These are phyloP conservation scores for Stachybotrys chlorohalonatus DNA, from an alignment of 2,329 filamentous ascomycete species.

Conservation along the genomic window DNA sequence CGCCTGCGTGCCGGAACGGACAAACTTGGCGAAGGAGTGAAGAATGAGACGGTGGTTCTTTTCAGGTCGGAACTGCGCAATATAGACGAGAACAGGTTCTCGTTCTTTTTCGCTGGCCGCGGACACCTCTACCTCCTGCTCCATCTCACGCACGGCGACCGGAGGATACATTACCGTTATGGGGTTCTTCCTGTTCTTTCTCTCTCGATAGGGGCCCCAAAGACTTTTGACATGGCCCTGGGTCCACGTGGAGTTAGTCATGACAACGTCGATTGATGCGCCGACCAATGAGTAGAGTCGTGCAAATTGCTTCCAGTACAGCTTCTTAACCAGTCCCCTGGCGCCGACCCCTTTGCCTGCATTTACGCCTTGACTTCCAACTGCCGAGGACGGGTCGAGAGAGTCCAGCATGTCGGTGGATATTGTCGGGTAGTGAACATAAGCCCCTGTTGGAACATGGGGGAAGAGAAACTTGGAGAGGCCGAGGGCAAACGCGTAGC, in stretches of 20 bases:
- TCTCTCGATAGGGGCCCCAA: slow-evolving; percentile 56
- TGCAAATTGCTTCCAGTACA: slow-evolving; percentile 85
- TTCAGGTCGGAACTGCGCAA: slow-evolving; percentile 94
- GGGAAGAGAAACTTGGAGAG: slow-evolving; percentile 77
- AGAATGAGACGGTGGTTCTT: slow-evolving; percentile 91
- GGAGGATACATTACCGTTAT: slow-evolving; percentile 83
- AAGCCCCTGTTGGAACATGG: slow-evolving; percentile 74
- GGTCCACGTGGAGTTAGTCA: slow-evolving; percentile 97
- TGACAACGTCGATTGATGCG: slow-evolving; percentile 79
- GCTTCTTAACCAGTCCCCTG: slow-evolving; percentile 62
- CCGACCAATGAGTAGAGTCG: slow-evolving; percentile 75
- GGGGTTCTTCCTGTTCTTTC: slow-evolving; percentile 36
- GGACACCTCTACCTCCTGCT: slow-evolving; percentile 63
- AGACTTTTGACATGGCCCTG: slow-evolving; percentile 71
- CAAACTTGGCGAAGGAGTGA: slow-evolving; percentile 71
- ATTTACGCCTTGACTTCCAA: slow-evolving; percentile 65
- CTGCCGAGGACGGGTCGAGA: slow-evolving; percentile 52
- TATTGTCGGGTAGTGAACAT: slow-evolving; percentile 98
- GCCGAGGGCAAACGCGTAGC: slow-evolving; percentile 84
- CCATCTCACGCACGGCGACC: slow-evolving; percentile 79
- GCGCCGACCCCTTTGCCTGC: slow-evolving; percentile 69
- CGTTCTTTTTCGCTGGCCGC: slow-evolving; percentile 59
- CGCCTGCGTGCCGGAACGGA: slow-evolving; percentile 44
- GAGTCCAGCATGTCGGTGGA: slow-evolving; percentile 94
- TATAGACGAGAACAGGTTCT: slow-evolving; percentile 72